Conservation (phyloP, 768 basidiomycete genomes). For the Lactifluus volemus region DNA sequence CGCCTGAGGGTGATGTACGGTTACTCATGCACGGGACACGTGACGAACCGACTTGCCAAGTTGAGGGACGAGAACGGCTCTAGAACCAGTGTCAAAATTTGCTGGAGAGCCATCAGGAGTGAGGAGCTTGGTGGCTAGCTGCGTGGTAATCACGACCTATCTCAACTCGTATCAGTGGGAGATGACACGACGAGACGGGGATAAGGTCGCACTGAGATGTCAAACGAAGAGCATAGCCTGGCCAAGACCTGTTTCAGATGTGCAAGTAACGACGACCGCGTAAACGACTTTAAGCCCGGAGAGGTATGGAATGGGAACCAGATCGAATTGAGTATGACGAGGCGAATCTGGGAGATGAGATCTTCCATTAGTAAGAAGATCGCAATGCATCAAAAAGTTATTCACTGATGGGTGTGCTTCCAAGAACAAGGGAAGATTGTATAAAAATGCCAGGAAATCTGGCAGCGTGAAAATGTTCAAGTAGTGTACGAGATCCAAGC, state of each 20-base stretch:
- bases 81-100: constrained; percentile 55
- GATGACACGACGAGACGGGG: background rate
- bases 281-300: constrained; percentile 31
- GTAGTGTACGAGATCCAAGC: constrained; percentile 31
- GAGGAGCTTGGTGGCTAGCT: constrained; percentile 61
- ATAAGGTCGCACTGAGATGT: constrained; percentile 8
- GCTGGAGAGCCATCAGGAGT: constrained; percentile 56
- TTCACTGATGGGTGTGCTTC: constrained; percentile 38
- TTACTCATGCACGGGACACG: background rate
- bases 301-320: constrained; percentile 56
- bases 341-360: constrained; percentile 35
- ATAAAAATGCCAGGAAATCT: constrained; percentile 50
- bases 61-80: constrained; percentile 56
- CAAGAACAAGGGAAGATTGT: constrained; percentile 42
- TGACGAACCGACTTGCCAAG: constrained; percentile 37
- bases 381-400: background rate
- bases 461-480: constrained; percentile 37
- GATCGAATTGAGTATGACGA: constrained; percentile 60
- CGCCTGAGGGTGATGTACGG: constrained; percentile 21
- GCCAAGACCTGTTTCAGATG: constrained; percentile 45
- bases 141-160: constrained; percentile 53
- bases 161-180: background rate
- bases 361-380: background rate
- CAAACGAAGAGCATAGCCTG: constrained; percentile 36
- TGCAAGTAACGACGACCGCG: constrained; percentile 39